Percentiles rank a stretch among this genome's conserved stretches.
Conservation (phyloP, 2,329 filamentous ascomycete species). For the Parafenestella ontariensis region DNA sequence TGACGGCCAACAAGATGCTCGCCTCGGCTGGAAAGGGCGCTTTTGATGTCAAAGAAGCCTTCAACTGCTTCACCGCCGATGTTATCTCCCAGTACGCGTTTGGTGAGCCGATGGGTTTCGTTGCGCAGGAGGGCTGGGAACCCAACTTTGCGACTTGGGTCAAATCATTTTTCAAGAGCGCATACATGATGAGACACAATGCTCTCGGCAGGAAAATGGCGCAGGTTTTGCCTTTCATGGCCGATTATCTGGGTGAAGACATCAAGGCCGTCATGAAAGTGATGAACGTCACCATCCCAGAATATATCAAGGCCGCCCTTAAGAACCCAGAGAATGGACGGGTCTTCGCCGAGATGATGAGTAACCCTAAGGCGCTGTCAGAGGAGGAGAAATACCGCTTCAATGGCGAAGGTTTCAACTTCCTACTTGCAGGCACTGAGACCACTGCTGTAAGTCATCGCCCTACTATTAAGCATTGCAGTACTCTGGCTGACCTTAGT, state of each 20-base stretch:
- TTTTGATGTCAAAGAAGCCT: constrained; percentile 37
- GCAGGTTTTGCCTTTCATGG: constrained; percentile 33
- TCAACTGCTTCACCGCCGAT: constrained; percentile 37
- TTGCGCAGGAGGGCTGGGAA: constrained; percentile 36
- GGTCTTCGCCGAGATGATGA: constrained; percentile 31
- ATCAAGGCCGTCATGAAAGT: constrained; percentile 33
- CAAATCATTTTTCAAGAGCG: constrained; percentile 35
- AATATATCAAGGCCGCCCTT: constrained; percentile 32
- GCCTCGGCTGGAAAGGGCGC: constrained; percentile 25
- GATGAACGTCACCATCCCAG: constrained; percentile 34
- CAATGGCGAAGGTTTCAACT: constrained; percentile 35
- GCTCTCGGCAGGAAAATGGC: constrained; percentile 30
- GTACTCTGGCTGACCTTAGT: constrained; percentile 17
- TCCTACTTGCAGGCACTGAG: constrained; percentile 33
- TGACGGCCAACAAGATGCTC: constrained; percentile 27
- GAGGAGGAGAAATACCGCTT: constrained; percentile 33
- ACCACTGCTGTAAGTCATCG: constrained; percentile 30
- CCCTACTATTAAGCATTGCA: background rate
- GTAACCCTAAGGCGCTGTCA: constrained; percentile 25
- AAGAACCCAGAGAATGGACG: constrained; percentile 33
- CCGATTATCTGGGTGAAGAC: constrained; percentile 35
- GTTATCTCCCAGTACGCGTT: constrained; percentile 37
- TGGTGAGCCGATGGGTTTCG: constrained; percentile 36
- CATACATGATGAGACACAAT: constrained; percentile 39
- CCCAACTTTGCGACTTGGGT: constrained; percentile 37